Conservation (phyloP, 768 basidiomycete genomes). For the Rhodotorula diobovata region DNA sequence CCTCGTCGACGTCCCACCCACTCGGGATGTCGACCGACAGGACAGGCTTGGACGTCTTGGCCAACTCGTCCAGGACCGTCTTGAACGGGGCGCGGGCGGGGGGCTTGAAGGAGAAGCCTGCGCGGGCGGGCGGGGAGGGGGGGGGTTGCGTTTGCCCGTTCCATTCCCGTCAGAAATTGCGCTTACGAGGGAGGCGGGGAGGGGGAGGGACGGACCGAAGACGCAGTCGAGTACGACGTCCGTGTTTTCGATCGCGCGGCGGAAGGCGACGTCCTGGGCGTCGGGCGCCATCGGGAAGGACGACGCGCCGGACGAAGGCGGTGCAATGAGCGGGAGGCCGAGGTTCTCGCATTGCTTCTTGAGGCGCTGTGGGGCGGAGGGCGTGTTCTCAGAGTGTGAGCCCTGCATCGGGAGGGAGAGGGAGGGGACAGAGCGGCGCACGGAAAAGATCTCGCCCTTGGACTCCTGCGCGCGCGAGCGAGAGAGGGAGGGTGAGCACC, state of each 20-base stretch:
- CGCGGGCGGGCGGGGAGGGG: not conserved
- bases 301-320: constrained; percentile 48
- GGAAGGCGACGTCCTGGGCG: constrained; percentile 41
- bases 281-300: constrained; percentile 54
- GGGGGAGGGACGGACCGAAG: constrained; percentile 56
- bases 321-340: constrained; percentile 62
- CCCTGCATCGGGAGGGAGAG: not conserved
- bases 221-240: constrained; percentile 92
- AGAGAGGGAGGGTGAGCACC: not conserved
- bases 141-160: too few species aligned
- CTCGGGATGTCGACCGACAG: constrained; percentile 94
- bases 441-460: constrained; percentile 87
- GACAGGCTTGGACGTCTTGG: constrained; percentile 60
- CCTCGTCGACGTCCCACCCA: constrained; percentile 86
- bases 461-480: constrained; percentile 59
- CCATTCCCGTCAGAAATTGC: too few species aligned
- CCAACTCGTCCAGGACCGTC: constrained; percentile 55
- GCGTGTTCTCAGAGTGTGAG: not conserved
- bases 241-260: constrained; percentile 36
- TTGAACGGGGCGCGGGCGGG: constrained; percentile 88
- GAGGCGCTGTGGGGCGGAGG: constrained; percentile 56
- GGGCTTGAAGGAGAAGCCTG: constrained; percentile 85
- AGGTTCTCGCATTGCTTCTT: constrained; percentile 84
- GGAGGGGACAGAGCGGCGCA: constrained; percentile 42
- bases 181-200: not conserved